These are phyloP conservation scores for Lichtheimia hyalospora DNA, from an alignment of 371 early-diverging fungal genomes.

Conservation along the genomic window DNA sequence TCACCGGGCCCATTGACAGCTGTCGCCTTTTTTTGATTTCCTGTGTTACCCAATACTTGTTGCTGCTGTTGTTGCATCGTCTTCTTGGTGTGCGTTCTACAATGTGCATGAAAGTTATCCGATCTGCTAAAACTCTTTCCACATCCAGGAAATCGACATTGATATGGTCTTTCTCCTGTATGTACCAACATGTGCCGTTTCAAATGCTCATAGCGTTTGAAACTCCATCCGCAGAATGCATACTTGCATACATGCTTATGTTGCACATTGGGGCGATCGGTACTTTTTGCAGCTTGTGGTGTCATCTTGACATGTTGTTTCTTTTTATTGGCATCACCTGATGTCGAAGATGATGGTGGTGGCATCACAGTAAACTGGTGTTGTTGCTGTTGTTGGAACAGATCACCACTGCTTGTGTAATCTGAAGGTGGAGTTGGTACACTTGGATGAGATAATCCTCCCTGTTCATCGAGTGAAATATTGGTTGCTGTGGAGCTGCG, in stretches of 20 bases:
- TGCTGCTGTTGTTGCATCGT: conserved; percentile 26
- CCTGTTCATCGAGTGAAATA: conserved; percentile 6
- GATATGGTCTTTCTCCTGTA: conserved; percentile 55
- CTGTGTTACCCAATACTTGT: too few species aligned
- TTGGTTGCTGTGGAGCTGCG: conserved; percentile 10
- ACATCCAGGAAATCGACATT: conserved; percentile 58
- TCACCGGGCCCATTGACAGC: too few species aligned
- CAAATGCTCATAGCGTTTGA: conserved; percentile 78
- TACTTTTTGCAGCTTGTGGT: too few species aligned
- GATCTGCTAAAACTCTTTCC: conserved; percentile 66
- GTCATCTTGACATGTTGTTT: too few species aligned
- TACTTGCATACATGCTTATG: conserved; percentile 45
- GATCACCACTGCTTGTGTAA: too few species aligned
- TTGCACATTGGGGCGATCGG: conserved; percentile 23
- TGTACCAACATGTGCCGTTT: conserved; percentile 70
- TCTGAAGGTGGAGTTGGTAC: too few species aligned
- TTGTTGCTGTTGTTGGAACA: neutral
- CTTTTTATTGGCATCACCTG: too few species aligned
- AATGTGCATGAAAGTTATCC: conserved; percentile 60
- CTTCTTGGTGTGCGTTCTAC: conserved; percentile 37
- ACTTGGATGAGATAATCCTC: neutral
- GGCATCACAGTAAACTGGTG: neutral
- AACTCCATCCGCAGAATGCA: conserved; percentile 50
- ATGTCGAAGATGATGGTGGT: neutral
- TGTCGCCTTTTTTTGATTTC: too few species aligned